These are phyloP conservation scores for Ustilago loliicola DNA, from an alignment of 1,284 basidiomycete genomes.

Conservation along the genomic window DNA sequence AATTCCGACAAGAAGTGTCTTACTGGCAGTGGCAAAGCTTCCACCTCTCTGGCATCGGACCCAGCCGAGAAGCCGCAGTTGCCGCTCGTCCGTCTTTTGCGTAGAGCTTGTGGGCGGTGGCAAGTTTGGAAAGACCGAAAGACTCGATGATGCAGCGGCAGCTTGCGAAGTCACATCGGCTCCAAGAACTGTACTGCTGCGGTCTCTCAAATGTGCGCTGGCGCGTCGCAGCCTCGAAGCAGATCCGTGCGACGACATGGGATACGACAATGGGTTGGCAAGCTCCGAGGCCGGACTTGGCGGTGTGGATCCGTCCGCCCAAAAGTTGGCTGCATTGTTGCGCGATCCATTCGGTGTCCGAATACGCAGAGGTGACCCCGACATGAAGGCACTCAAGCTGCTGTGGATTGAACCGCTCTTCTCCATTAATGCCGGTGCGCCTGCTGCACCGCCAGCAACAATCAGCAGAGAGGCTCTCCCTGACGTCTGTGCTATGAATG, in stretches of 20 bases:
- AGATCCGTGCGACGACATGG: constrained; percentile 52
- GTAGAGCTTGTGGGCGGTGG: constrained; percentile 30
- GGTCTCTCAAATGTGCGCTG: constrained; percentile 43
- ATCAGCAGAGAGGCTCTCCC: constrained; percentile 35
- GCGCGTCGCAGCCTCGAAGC: constrained; percentile 37
- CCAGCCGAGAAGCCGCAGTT: constrained; percentile 49
- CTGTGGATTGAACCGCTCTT: constrained; percentile 42
- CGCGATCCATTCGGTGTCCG: constrained; percentile 45
- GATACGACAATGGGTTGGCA: constrained; percentile 39
- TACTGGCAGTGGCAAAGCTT: constrained; percentile 15
- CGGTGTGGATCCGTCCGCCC: constrained; percentile 47
- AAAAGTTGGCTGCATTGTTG: constrained; percentile 40
- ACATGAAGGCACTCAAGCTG: constrained; percentile 27
- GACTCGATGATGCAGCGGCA: constrained; percentile 28
- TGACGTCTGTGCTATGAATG: constrained; percentile 39
- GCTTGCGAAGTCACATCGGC: constrained; percentile 16
- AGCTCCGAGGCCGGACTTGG: constrained; percentile 46
- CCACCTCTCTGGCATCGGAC: constrained; percentile 44
- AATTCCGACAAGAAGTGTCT: constrained; percentile 22
- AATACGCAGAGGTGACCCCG: constrained; percentile 43
- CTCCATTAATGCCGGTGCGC: constrained; percentile 25
- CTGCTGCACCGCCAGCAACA: constrained; percentile 16
- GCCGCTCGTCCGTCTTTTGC: constrained; percentile 36
- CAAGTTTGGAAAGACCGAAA: constrained; percentile 27
- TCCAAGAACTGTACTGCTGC: constrained; percentile 18